Conservation (phyloP, 495 filamentous ascomycete species). For the Cercophora scortea region DNA sequence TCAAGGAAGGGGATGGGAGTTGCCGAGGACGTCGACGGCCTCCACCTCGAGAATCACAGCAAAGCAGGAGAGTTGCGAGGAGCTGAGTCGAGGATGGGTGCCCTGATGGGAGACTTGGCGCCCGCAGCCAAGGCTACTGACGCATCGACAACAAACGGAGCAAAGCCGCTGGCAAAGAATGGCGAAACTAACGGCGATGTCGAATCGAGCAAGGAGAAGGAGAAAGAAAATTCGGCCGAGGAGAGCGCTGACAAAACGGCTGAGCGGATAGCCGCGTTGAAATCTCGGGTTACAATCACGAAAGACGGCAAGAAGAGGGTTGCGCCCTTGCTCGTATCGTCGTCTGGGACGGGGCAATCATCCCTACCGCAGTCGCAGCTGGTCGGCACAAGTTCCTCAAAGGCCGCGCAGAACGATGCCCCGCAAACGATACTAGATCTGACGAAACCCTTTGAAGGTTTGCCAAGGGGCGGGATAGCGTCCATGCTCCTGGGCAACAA, state of each 20-base stretch:
- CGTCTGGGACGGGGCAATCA: constrained; percentile 70
- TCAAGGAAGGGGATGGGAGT: constrained; percentile 79
- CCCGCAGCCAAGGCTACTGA: constrained; percentile 27
- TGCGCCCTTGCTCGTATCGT: constrained; percentile 83
- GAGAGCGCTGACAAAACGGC: constrained; percentile 50
- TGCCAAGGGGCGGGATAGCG: constrained; percentile 83
- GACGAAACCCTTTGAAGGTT: constrained; percentile 87
- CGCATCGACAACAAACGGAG: constrained; percentile 29
- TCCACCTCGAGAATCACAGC: constrained; percentile 83
- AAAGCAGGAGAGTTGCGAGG: constrained; percentile 82
- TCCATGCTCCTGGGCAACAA: constrained; percentile 88
- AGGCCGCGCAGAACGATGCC: constrained; percentile 56
- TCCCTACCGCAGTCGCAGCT: constrained; percentile 81
- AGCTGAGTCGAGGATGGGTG: constrained; percentile 92
- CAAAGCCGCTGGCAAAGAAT: constrained; percentile 28
- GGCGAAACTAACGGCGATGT: constrained; percentile 30
- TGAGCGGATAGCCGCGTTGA: constrained; percentile 66
- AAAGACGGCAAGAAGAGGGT: constrained; percentile 98
- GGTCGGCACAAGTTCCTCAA: constrained; percentile 59
- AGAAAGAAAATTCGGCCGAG: constrained; percentile 20
- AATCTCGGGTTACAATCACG: constrained; percentile 84
- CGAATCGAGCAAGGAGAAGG: constrained; percentile 17
- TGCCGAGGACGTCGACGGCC: constrained; percentile 78
- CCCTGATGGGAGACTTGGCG: constrained; percentile 80
- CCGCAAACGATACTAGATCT: constrained; percentile 84